Conservation (phyloP, 495 filamentous ascomycete genomes). For the Amphirosellinia nigrospora region DNA sequence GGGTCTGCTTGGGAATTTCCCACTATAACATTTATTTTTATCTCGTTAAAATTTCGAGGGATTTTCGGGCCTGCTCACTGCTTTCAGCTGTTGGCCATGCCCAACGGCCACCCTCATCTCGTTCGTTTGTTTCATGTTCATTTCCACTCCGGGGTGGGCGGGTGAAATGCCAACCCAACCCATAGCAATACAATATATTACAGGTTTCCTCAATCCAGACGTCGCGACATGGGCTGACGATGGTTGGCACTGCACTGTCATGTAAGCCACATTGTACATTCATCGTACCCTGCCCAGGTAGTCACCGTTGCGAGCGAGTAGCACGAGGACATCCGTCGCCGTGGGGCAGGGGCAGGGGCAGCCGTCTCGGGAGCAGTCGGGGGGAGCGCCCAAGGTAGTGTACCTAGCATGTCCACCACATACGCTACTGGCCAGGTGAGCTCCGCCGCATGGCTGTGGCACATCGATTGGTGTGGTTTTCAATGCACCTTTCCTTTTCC, state of each 20-base stretch:
- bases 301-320: background rate
- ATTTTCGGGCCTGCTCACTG: conserved; percentile 12
- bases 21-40: conserved; percentile 29
- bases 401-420: background rate
- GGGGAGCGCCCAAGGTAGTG: background rate
- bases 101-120: conserved; percentile 23
- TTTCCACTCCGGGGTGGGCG: background rate
- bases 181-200: too few relatives aligned
- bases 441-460: conserved; percentile 39
- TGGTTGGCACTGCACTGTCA: background rate
- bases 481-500: conserved; percentile 42
- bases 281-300: background rate
- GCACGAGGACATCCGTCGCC: conserved; percentile 5
- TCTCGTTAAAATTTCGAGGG: conserved; percentile 23
- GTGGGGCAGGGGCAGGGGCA: conserved; percentile 1
- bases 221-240: background rate
- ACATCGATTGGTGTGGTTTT: conserved; percentile 31
- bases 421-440: conserved; percentile 4
- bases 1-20: too few relatives aligned
- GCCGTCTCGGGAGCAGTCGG: too few relatives aligned
- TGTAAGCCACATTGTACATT: background rate
- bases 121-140: conserved; percentile 27
- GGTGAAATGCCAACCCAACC: conserved; percentile 2
- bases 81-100: conserved; percentile 25
- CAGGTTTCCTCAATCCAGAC: conserved; percentile 12